Base-by-base conservation (phyloP, 257 asterid species). In the Scutellaria barbata region DNA sequence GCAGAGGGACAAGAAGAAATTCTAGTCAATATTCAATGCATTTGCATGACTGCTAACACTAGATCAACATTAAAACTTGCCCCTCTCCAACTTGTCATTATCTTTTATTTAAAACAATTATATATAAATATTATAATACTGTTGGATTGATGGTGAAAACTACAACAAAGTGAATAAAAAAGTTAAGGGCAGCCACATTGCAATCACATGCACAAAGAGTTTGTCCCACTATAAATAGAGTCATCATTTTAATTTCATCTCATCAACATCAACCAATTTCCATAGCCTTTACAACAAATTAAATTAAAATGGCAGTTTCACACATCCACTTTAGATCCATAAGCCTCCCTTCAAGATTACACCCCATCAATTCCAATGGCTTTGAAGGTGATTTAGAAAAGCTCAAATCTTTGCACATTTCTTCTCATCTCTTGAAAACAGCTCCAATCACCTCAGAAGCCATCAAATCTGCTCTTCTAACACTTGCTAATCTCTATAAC, bases 291-390 rank as follows among this genome's bases (percentile, higher is more conserved):
- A 1, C 41, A 63, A 17, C n/a, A 30, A 25, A 40, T 4, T 18
- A n/a, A 33, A 17, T 10, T 6, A 72, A 77, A 60, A 90, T 90
- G 97, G 87, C 84, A 67, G 51, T 41, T 20, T 73, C 83, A 64
- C 88, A 83, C 71, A 73, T 25, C 17, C 86, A 81, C 66, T 68
- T 54, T 4, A 90, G 97, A 72, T 93, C 96, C 55, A 89, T 89
- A 17, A 90, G 97, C 64, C 80, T 93, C 41, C 97, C 97, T 54
- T 77, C 98, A 69, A 87, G 97, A 56, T 76, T 87, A 54, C 84
- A 77, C 35, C 84, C 85, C 50, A 80, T 80, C 10, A 79, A 81
- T 42, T 73, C 87, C 74, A 73, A 77, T 25, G 81, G 66, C 13
- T 69, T 84, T 50, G 96, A 85, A 76, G 59, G 76, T 13, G 84